Base-by-base conservation (phyloP, 441 rosid species). In the Pelargonium myrrhifolium region DNA sequence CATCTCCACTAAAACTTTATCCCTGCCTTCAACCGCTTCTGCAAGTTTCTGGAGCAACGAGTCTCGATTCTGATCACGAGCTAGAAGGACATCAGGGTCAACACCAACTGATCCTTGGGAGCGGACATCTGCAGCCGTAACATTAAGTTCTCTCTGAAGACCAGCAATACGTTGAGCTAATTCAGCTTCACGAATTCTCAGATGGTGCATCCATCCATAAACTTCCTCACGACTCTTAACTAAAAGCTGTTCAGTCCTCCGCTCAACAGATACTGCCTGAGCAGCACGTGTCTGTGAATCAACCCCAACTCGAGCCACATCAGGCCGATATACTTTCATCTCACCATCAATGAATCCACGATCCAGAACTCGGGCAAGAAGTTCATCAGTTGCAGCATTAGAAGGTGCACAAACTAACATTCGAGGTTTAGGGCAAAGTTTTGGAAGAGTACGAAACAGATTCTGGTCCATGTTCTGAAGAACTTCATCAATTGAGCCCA, bases 391-490 rank as follows among this genome's bases (percentile, higher is more conserved):
- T 70, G 99, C 98, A 69, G 99, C 99, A 87, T 92, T 94, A 61
- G 98, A 94, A 77, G 99, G 99, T 73, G 99, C 99, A 85, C 99
- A 94, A 47, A 92, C 98, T 49, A 94, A 78, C 99, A 94, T 94
- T 74, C 99, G 84, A 40, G 99, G 99, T 76, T 94, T 94, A 24
- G 92, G 97, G 66, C 98, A 94, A 39, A 94, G 86, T 80, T 87
- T 94, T 66, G 99, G 97, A 70, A 94, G 93, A 12, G 98, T 82
- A 21, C 96, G 96, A 64, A 88, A 85, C 26, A 94, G 92, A 81
- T 90, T 92, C 81, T 88, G 94, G 81, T 92, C 98, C 99, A 94
- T 94, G 80, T 91, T 94, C 76, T 92, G 96, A 63, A 94, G 97
- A 77, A 94, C 97, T 80, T 94, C 99, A 83, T 92, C 99, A 79